Conservation (phyloP, 2,329 filamentous ascomycete species). For the Apiospora aurea region DNA sequence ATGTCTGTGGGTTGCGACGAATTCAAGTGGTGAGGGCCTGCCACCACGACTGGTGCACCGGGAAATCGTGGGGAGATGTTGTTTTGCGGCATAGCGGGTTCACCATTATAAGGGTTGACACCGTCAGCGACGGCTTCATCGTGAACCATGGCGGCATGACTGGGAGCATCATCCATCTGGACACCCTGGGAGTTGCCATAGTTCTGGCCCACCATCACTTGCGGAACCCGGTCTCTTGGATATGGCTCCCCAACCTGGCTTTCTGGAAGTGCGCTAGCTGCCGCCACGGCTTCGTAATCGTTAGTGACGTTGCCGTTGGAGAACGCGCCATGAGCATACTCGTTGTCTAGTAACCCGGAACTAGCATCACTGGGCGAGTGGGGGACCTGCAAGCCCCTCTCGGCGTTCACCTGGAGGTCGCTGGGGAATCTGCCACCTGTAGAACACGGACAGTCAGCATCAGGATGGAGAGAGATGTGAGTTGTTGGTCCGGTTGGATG, state of each 20-base stretch:
- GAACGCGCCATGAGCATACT: conserved; percentile 33
- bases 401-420: conserved; percentile 82
- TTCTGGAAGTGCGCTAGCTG: conserved; percentile 62
- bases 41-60: conserved; percentile 33
- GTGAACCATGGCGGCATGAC: conserved; percentile 57
- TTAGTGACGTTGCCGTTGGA: conserved; percentile 32
- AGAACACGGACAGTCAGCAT: conserved; percentile 18
- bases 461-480: not conserved
- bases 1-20: not conserved
- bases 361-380: conserved; percentile 83
- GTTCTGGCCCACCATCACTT: conserved; percentile 40
- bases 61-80: conserved; percentile 30
- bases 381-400: conserved; percentile 81
- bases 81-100: conserved; percentile 28
- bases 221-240: conserved; percentile 32
- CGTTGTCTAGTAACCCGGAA: conserved; percentile 60
- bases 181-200: conserved; percentile 56
- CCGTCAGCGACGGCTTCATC: conserved; percentile 61
- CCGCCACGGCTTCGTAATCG: conserved; percentile 67
- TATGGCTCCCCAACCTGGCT: conserved; percentile 48
- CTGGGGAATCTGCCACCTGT: conserved; percentile 77
- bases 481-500: not conserved
- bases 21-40: conserved; percentile 29
- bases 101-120: conserved; percentile 60
- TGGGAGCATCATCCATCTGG: conserved; percentile 56